Evolutionary conservation across 805 yeast species (phyloP).

Genomic region (Lachancea mirantina): DNA sequence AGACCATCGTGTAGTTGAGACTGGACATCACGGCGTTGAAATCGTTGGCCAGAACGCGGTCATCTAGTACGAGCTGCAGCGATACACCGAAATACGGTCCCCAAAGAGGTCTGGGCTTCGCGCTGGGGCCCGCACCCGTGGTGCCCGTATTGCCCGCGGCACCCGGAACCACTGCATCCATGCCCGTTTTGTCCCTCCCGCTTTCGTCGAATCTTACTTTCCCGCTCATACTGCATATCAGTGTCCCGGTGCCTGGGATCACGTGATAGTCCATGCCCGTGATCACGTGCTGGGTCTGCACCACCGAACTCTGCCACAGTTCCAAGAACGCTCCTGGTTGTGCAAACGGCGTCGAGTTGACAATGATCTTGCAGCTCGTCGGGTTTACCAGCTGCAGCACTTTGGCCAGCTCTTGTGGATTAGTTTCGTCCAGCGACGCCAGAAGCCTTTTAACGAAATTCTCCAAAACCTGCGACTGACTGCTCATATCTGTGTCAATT

Average conservation of each 20-base stretch:
- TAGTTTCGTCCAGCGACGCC: slow-evolving; percentile 31
- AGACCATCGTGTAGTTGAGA: slow-evolving; percentile 60
- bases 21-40: slow-evolving; percentile 41
- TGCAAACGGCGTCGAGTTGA: slow-evolving; percentile 27
- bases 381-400: slow-evolving; percentile 25
- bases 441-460: slow-evolving; percentile 29
- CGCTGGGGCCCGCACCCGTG: slow-evolving; percentile 5
- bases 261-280: slow-evolving; percentile 61
- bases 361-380: slow-evolving; percentile 22
- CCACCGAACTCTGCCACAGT: slow-evolving; percentile 29
- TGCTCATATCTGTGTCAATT: slow-evolving; percentile 6
- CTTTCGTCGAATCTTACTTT: slow-evolving; percentile 73
- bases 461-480: slow-evolving; percentile 26
- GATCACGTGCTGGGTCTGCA: slow-evolving; percentile 50
- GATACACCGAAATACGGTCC: slow-evolving; percentile 67
- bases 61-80: slow-evolving; percentile 50
- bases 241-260: slow-evolving; percentile 55
- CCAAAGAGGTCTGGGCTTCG: slow-evolving; percentile 46
- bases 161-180: slow-evolving; percentile 44
- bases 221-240: slow-evolving; percentile 43
- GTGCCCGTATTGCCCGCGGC: slow-evolving; percentile 7
- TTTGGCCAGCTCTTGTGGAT: slow-evolving; percentile 24
- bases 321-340: slow-evolving; percentile 26
- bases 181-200: slow-evolving; percentile 61
- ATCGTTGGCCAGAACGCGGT: slow-evolving; percentile 33